Evolutionary conservation across 306 rosid genomes (phyloP), one percentile per base, ranked within the genome.

Genomic region (Glycine soja): DNA sequence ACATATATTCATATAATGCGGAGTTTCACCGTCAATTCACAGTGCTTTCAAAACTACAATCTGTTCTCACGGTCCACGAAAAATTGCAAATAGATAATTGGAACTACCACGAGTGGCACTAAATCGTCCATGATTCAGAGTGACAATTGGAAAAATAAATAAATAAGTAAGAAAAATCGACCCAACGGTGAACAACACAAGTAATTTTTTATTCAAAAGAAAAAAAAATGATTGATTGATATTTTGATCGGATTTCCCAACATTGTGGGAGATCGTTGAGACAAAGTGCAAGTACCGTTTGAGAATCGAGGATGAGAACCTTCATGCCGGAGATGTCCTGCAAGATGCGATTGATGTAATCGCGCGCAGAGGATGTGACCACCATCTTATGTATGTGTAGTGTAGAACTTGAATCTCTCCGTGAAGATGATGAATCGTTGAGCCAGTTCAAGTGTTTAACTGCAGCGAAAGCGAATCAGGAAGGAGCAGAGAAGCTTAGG

Each of bases 261-360:
- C 70, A 78, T 24, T 81, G 76, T 54, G 63, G 48, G 69, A 65
- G 78, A 80, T 57, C 72, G 48, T 58, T 4, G 62, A 46, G 78
- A 47, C 15, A 43, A 72, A 30, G 36, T 16, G 80, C 3, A 56
- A 38, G 66, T 87, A 95, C 98, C 93, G 99, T 95, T 70, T 93
- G 91, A 78, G 97, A 92, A 92, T 95, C 99, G 42, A 95, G 97
- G 80, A 95, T 83, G 83, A 95, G 97, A 79, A 93, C 99, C 79
- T 93, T 95, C 99, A 95, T 95, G 89, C 99, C 98, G 56, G 97
- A 95, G 83, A 95, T 95, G 89, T 95, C 99, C 81, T 90, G 97
- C 79, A 95, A 80, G 96, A 95, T 95, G 82, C 97, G 94, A 81
- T 87, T 90, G 57, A 95, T 18, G 85, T 95, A 95, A 73, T 95